Percentiles rank a stretch among this genome's conserved stretches.
These are phyloP conservation scores for Claviceps monticola DNA, from an alignment of 2,329 filamentous ascomycete species.

Conservation along the genomic window DNA sequence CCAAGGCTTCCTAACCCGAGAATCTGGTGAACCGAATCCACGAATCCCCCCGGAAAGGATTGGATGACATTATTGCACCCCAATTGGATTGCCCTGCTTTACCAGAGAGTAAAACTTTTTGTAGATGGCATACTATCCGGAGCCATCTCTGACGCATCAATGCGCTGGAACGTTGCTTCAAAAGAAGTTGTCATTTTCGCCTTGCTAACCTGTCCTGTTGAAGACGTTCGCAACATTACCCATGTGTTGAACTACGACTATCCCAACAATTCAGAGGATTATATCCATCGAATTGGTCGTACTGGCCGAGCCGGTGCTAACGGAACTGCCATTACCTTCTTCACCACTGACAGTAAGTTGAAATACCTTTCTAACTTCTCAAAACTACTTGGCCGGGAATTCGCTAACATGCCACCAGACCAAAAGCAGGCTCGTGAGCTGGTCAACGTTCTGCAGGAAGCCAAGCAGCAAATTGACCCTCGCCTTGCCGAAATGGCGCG, in stretches of 20 bases:
- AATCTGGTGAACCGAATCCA: slow-evolving; percentile 34
- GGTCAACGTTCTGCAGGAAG: slow-evolving; percentile 80
- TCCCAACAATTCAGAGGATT: slow-evolving; percentile 97
- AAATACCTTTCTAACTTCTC: not conserved
- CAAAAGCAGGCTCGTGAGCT: slow-evolving; percentile 95
- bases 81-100: slow-evolving; percentile 42
- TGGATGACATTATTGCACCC: slow-evolving; percentile 39
- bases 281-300: slow-evolving; percentile 92
- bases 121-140: slow-evolving; percentile 35
- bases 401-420: slow-evolving; percentile 35
- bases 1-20: slow-evolving; percentile 44
- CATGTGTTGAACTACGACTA: slow-evolving; percentile 99
- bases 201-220: slow-evolving; percentile 59
- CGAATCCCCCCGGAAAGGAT: slow-evolving; percentile 24
- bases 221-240: slow-evolving; percentile 99
- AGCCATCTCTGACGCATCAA: slow-evolving; percentile 27
- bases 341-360: slow-evolving; percentile 95
- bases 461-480: slow-evolving; percentile 96
- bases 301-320: slow-evolving; percentile 89
- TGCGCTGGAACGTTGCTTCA: slow-evolving; percentile 50
- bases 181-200: slow-evolving; percentile 25
- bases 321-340: slow-evolving; percentile 94
- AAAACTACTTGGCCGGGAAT: not conserved
- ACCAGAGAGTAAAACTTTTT: slow-evolving; percentile 36
- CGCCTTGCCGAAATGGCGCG: slow-evolving; percentile 91